phyloP scores from a whole-genome alignment of 306 rosid species.

The Inga oerstediana region DNA sequence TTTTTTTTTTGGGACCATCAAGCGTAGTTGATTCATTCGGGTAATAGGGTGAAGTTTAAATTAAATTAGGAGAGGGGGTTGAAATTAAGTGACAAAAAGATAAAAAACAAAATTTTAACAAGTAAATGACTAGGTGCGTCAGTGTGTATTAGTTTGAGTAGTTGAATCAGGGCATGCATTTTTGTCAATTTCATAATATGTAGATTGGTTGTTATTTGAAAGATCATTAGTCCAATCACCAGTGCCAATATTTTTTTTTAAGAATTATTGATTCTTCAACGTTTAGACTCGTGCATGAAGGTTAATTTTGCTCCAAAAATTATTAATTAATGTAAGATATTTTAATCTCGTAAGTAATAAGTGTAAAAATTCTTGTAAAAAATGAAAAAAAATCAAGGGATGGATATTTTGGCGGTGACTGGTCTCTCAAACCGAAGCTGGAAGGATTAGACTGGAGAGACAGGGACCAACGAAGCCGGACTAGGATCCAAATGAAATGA shows the following conservation, averaged over 20 bases:
- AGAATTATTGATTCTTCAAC: background rate
- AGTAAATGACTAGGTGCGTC: background rate
- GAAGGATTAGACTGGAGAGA: background rate
- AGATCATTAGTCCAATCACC: background rate
- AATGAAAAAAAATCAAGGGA: no score
- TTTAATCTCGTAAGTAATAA: no score
- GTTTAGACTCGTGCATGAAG: background rate
- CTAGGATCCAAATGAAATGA: background rate
- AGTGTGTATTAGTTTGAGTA: background rate
- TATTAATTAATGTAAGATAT: no score
- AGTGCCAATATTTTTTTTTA: no score
- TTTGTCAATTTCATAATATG: no score
- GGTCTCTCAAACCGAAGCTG: background rate
- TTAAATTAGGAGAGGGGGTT: background rate
- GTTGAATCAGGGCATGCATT: background rate
- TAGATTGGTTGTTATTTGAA: no score
- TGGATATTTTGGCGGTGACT: background rate
- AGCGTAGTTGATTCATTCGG: no score
- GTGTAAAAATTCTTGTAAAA: no score
- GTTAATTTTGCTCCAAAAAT: background rate
- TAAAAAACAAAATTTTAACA: background rate
- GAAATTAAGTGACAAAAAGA: background rate
- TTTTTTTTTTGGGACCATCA: no score
- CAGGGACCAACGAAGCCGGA: background rate
- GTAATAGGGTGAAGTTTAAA: background rate